Conservation (phyloP, 202 grass and related monocot genomes). For the Digitaria exilis region DNA sequence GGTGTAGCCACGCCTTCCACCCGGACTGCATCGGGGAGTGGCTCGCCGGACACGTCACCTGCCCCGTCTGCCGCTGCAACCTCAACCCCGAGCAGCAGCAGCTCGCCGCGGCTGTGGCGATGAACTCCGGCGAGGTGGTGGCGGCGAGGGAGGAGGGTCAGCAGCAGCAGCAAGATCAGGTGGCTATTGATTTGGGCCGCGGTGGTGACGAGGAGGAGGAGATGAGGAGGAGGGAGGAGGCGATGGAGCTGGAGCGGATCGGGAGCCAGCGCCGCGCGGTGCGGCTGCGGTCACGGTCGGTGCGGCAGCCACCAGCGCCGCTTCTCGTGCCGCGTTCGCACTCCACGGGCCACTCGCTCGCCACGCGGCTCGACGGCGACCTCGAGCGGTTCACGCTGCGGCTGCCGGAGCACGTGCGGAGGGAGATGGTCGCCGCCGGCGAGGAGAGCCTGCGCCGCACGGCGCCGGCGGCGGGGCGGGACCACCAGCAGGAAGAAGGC, state of each 20-base stretch:
- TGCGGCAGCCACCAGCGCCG: conserved; percentile 35
- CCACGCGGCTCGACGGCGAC: conserved; percentile 45
- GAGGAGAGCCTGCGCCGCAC: conserved; percentile 56
- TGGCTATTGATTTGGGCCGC: conserved; percentile 43
- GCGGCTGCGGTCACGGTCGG: conserved; percentile 54
- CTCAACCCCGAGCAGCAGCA: conserved; percentile 42
- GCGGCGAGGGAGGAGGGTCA: neutral
- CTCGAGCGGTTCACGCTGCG: conserved; percentile 84
- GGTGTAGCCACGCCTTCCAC: conserved; percentile 90
- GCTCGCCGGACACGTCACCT: conserved; percentile 83
- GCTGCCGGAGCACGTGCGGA: conserved; percentile 73
- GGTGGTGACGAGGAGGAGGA: neutral
- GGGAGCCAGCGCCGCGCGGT: conserved; percentile 66
- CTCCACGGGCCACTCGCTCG: conserved; percentile 81
- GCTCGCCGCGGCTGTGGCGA: neutral
- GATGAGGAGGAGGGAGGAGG: conserved; percentile 17
- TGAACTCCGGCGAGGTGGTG: neutral
- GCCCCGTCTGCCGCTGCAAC: conserved; percentile 86
- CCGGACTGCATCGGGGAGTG: conserved; percentile 89
- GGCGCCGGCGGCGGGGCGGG: conserved; percentile 23
- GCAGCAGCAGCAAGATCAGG: neutral
- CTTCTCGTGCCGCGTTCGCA: conserved; percentile 58
- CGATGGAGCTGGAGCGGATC: conserved; percentile 68
- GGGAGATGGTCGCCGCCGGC: conserved; percentile 50
- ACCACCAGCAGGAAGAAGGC: too few species aligned